Percentiles rank a stretch among this genome's conserved stretches.
phyloP scores from a whole-genome alignment of 2,329 filamentous ascomycete species.

The Neofusicoccum laricinum region DNA sequence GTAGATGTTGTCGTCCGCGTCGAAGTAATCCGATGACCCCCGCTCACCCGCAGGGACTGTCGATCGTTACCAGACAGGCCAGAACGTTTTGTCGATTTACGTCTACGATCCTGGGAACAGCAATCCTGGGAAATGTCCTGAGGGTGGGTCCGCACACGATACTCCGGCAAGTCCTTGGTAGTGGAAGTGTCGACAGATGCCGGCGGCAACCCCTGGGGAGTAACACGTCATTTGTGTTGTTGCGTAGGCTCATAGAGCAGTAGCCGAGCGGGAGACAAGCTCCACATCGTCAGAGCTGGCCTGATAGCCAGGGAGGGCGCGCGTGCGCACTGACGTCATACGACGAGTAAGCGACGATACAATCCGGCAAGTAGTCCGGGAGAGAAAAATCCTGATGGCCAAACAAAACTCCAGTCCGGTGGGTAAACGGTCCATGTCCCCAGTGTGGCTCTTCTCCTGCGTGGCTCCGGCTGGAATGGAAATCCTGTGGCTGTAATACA shows the following conservation, averaged over 20 bases:
- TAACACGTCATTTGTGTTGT: not conserved
- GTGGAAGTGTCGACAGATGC: not conserved
- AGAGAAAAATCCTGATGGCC: slow-evolving; percentile 2
- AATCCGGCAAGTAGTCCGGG: slow-evolving; percentile 8
- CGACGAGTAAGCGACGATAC: slow-evolving; percentile 14
- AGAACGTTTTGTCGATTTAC: slow-evolving; percentile 12
- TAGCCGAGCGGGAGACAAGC: not conserved
- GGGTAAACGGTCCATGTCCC: not conserved
- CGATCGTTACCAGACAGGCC: slow-evolving; percentile 13
- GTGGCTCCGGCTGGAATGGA: not conserved
- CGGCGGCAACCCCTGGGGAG: not conserved
- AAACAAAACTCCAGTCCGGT: slow-evolving; percentile 2
- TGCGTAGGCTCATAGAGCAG: not conserved
- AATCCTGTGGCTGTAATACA: slow-evolving; percentile 17
- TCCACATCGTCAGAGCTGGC: not conserved
- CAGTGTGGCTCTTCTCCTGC: not conserved
- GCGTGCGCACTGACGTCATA: slow-evolving; percentile 11
- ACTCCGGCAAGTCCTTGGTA: not conserved
- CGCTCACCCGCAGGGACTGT: not conserved
- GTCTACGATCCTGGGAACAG: slow-evolving; percentile 14
- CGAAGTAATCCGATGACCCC: slow-evolving; percentile 17
- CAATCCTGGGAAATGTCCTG: slow-evolving; percentile 1
- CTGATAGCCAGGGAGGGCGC: not conserved
- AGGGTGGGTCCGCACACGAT: not conserved
- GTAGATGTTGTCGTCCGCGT: slow-evolving; percentile 12